Evolutionary conservation across 2,329 filamentous ascomycete genomes (phyloP), one percentile per base, ranked within the genome.

Genomic region (Septoria linicola): DNA sequence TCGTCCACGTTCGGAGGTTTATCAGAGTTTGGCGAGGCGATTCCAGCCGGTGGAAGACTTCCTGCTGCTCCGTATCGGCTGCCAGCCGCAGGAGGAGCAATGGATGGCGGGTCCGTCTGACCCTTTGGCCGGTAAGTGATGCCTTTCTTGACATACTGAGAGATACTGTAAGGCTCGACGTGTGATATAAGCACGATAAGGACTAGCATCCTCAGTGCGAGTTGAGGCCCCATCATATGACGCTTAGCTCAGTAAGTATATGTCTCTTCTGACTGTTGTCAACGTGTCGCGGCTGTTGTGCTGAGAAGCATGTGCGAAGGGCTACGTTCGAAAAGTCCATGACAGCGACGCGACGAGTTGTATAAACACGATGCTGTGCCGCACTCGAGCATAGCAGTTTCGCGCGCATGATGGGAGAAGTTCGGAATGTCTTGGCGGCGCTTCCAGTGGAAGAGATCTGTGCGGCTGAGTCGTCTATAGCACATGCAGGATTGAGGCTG

Each of bases 1-100:
- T 48, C 35, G 36, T 48, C 45, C 11, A 27, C 45, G 8, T 21
- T 19, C 2, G 44, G 44, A 32, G 45, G 35, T 25, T 17, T 41
- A 14, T 36, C 34, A n/a, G 6, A 32, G 30, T 32, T 10, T 10
- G 30, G 30, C 30, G 30, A 32, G 30, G 30, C 30, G 30, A 11
- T 2, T 32, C 6, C 30, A 36, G 14, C 34, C n/a, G n/a, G 14
- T 36, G 34, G n/a, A 14, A n/a, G n/a, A n/a, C n/a, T n/a, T n/a
- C n/a, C n/a, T n/a, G n/a, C n/a, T n/a, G n/a, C n/a, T n/a, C n/a
- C n/a, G n/a, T n/a, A n/a, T n/a, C n/a, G n/a, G n/a, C n/a, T n/a
- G n/a, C n/a, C n/a, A n/a, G n/a, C n/a, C n/a, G n/a, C n/a, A n/a
- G n/a, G n/a, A n/a, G n/a, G n/a, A n/a, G n/a, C n/a, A n/a, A n/a